Base-by-base conservation (phyloP, 768 basidiomycete genomes). In the Lentinula raphanica region DNA sequence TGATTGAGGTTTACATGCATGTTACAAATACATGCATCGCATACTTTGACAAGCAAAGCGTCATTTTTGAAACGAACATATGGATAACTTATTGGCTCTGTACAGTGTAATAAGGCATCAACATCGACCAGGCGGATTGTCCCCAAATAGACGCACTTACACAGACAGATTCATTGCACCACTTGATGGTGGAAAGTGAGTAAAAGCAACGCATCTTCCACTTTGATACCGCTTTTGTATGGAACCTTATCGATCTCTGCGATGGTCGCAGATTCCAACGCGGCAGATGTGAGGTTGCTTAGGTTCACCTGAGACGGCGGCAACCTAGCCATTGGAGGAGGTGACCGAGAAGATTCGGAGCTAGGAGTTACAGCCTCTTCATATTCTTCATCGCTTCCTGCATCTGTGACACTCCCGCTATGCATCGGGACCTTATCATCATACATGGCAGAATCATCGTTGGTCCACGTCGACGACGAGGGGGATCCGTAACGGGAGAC, bases 321-420 rank as follows among this genome's bases (percentile, higher is more conserved):
- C 15, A 68, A 61, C 15, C 65, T 59, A 13, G 64, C 62, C 50
- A 68, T 66, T 3, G 72, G 71, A 27, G 74, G 38, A 64, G 66
- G 35, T 63, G 44, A 27, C 48, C 49, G 74, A 8, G 72, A 74
- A 31, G 77, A 73, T 39, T 79, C 80, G 17, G 87, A 84, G 3
- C 84, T 83, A 13, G 88, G 88, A 0, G 88, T 90, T 25, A 90
- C 83, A 11, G 85, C 86, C 66, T 90, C 88, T 58, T 86, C 84
- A 61, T 78, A 82, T 55, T 90, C 87, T 51, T 90, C 88, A 50
- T 88, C 85, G 66, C 86, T 88, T 49, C 74, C 76, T 67, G 80
- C 76, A 62, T 86, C 85, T 6, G 56, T 49, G 13, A 57, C 27
- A 35, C 32, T 25, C 31, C 61, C 65, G 60, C 68, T 72, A 31